Evolutionary conservation across 23 red algal genomes (phyloP), one percentile per base, ranked within the genome.

Genomic region (Gracilaria gracilis): DNA sequence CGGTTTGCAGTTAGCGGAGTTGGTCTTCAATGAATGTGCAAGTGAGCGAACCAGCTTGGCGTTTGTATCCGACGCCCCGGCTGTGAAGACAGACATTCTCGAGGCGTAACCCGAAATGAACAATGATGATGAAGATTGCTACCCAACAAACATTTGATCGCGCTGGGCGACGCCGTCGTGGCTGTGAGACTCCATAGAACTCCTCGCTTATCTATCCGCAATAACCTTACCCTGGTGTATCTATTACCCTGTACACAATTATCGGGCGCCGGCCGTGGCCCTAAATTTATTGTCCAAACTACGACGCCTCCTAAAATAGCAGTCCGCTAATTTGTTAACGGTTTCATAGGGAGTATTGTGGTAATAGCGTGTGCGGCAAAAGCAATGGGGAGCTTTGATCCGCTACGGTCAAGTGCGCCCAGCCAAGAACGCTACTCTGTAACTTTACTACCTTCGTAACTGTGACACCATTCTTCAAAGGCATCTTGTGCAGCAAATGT

Each of bases 1-100:
- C 39, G 35, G 69, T 47, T 75, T 75, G 35, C 69, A 40, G 69
- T 44, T 75, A 11, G 69, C 37, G n/a, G 69, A 75, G 69, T 1
- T 40, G 0, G 35, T 75, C n/a, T 75, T 75, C 37, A 75, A 16
- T 47, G 69, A 24, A n/a, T 75, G 35, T 21, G 69, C 35, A 27
- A 75, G 69, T 17, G 69, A 40, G 8, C 69, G 69, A 42, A 75
- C 69, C 1, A 75, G 69, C 39, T 46, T 75, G 1, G 69, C 69
- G 16, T 44, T 75, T 4, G 69, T 75, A 47, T 44, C 35, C 21
- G 35, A n/a, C 2, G 69, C 69, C 19, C 69, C 69, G 9, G 69
- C 37, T 25, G 35, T 27, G 37, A 44, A 75, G 36, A 47, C 69
- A 47, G 69, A 47, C 69, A 75, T 75, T 40, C 15, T 24, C 9